These are phyloP conservation scores for Colletotrichum chrysophilum DNA, from an alignment of 2,329 filamentous ascomycete genomes.

Conservation along the genomic window DNA sequence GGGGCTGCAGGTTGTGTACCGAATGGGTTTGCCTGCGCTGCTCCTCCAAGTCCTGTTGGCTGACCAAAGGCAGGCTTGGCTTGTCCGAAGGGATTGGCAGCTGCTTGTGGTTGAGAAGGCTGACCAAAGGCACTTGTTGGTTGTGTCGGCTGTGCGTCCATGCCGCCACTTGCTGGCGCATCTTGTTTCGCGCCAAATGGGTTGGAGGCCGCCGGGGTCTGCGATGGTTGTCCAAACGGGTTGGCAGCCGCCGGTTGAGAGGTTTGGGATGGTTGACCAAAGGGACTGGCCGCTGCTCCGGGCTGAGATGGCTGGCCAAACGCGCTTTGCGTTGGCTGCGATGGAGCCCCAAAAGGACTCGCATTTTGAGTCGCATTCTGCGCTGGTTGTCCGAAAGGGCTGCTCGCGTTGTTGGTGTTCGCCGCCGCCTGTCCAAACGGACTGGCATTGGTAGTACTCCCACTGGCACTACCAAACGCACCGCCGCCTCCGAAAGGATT, in stretches of 20 bases:
- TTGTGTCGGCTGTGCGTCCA: conserved; percentile 10
- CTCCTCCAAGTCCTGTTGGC: conserved; percentile 4
- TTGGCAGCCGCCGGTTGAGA: conserved; percentile 22
- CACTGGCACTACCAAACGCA: conserved; percentile 18
- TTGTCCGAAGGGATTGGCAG: conserved; percentile 35
- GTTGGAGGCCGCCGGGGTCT: conserved; percentile 23
- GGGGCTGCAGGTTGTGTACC: conserved; percentile 18
- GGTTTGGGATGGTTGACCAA: neutral
- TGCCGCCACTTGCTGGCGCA: neutral
- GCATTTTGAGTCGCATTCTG: conserved; percentile 5
- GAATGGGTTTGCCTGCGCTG: conserved; percentile 28
- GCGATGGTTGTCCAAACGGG: conserved; percentile 23
- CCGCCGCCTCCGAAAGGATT: conserved; percentile 40
- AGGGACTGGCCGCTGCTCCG: neutral
- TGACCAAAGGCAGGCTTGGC: conserved; percentile 33
- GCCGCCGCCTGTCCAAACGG: conserved; percentile 13
- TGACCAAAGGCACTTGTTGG: conserved; percentile 35
- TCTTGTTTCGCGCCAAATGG: conserved; percentile 30
- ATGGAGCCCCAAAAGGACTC: neutral
- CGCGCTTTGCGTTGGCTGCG: neutral
- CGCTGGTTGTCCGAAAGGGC: conserved; percentile 8
- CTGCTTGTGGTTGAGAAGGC: conserved; percentile 9
- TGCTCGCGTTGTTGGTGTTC: conserved; percentile 3
- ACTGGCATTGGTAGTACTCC: neutral
- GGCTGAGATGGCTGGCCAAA: conserved; percentile 10